Evolutionary conservation across 805 yeast species (phyloP).

Genomic region (Diddensiella transvaalensis): DNA sequence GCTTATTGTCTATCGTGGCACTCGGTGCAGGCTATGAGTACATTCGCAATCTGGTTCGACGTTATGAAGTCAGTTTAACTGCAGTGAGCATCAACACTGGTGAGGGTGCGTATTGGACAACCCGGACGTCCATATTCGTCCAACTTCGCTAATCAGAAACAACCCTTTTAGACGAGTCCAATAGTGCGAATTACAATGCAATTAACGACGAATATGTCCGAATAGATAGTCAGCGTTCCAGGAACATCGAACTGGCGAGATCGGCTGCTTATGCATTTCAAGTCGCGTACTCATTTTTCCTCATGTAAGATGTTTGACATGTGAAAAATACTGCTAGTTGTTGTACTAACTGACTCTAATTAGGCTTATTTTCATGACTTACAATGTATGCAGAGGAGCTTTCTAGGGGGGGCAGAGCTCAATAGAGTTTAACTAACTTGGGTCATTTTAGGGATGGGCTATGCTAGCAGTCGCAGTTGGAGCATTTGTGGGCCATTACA

Average conservation of each 20-base stretch:
- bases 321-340: background rate
- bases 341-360: constrained; percentile 35
- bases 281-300: constrained; percentile 60
- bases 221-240: background rate
- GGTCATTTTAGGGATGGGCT: constrained; percentile 55
- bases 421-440: background rate
- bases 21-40: constrained; percentile 62
- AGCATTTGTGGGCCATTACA: constrained; percentile 63
- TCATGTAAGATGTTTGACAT: constrained; percentile 27
- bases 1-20: constrained; percentile 47
- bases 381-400: constrained; percentile 43
- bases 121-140: background rate
- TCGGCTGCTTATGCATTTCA: constrained; percentile 53
- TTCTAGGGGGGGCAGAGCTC: background rate
- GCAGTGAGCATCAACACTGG: constrained; percentile 4
- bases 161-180: background rate
- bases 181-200: background rate
- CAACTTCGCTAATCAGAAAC: background rate
- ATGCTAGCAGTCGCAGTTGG: constrained; percentile 72
- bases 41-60: constrained; percentile 34
- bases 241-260: constrained; percentile 5
- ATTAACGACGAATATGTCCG: background rate
- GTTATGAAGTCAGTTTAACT: constrained; percentile 11
- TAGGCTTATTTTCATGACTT: constrained; percentile 84
- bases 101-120: background rate